Evolutionary conservation across 441 rosid species (phyloP).

Genomic region (Adansonia madagascariensis): DNA sequence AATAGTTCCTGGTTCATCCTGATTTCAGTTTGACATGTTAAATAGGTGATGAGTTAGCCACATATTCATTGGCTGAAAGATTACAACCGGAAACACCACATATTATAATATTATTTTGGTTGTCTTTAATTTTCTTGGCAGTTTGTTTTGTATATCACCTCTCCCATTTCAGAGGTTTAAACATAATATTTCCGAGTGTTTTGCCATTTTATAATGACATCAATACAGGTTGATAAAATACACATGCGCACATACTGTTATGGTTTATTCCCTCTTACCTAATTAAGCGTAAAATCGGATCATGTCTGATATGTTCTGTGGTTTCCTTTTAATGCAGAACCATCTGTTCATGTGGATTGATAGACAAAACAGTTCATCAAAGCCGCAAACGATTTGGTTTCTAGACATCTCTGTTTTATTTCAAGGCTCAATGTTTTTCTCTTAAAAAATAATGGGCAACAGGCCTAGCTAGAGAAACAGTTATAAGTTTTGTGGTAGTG

Average conservation of each 20-base stretch:
- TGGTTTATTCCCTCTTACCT: neutral
- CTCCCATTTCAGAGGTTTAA: neutral
- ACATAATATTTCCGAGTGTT: neutral
- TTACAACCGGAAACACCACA: neutral
- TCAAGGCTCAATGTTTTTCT: conserved; percentile 23
- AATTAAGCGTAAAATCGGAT: neutral
- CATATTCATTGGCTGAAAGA: neutral
- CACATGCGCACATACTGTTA: too few species aligned
- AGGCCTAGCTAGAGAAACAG: conserved; percentile 29
- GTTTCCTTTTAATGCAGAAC: conserved; percentile 34
- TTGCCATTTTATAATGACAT: neutral
- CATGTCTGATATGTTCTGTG: conserved; percentile 4
- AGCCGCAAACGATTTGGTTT: conserved; percentile 26
- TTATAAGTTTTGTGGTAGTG: conserved; percentile 23
- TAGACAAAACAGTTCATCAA: conserved; percentile 26
- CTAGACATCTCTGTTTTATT: conserved; percentile 5
- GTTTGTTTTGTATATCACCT: neutral
- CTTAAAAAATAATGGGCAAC: conserved; percentile 26
- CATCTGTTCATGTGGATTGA: conserved; percentile 4
- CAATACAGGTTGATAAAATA: neutral
- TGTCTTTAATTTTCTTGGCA: neutral
- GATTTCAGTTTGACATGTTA: neutral
- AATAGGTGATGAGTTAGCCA: neutral
- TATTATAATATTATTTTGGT: neutral
- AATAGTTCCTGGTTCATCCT: neutral